Percentiles rank a stretch among this genome's conserved stretches.
Conservation (phyloP, 1,284 basidiomycete species). For the Xanthoconium separans region DNA sequence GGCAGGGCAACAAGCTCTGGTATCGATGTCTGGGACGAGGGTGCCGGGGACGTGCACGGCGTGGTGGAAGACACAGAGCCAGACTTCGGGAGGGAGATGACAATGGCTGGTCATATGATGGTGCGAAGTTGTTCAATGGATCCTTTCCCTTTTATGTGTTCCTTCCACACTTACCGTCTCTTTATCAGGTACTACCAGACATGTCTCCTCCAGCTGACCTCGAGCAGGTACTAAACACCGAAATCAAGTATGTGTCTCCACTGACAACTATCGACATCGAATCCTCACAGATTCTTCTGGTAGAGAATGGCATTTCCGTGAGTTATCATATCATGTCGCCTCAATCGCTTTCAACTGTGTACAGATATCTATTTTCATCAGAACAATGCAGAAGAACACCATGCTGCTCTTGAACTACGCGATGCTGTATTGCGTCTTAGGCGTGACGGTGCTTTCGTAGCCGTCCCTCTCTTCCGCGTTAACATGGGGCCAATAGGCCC, state of each 20-base stretch:
- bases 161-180: background rate
- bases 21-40: conserved; percentile 26
- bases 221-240: conserved; percentile 56
- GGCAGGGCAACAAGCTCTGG: conserved; percentile 5
- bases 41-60: conserved; percentile 32
- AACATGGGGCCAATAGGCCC: conserved; percentile 69
- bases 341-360: background rate
- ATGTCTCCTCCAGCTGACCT: conserved; percentile 50
- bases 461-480: conserved; percentile 69
- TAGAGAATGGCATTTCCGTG: conserved; percentile 81
- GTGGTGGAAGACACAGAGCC: conserved; percentile 33
- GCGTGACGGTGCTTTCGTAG: conserved; percentile 72
- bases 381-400: conserved; percentile 58
- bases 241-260: conserved; percentile 55
- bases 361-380: conserved; percentile 78
- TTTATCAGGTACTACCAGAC: background rate
- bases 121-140: too few relatives aligned
- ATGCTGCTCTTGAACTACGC: conserved; percentile 62
- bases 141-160: too few relatives aligned
- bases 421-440: conserved; percentile 69
- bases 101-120: background rate
- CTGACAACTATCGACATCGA: background rate
- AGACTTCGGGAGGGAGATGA: conserved; percentile 39
- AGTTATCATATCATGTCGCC: conserved; percentile 15
- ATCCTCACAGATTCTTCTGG: background rate